Percentiles rank a stretch among this genome's conserved stretches.
phyloP scores from a whole-genome alignment of 73 alveolate genomes.

The Paraurostyla sp. region DNA sequence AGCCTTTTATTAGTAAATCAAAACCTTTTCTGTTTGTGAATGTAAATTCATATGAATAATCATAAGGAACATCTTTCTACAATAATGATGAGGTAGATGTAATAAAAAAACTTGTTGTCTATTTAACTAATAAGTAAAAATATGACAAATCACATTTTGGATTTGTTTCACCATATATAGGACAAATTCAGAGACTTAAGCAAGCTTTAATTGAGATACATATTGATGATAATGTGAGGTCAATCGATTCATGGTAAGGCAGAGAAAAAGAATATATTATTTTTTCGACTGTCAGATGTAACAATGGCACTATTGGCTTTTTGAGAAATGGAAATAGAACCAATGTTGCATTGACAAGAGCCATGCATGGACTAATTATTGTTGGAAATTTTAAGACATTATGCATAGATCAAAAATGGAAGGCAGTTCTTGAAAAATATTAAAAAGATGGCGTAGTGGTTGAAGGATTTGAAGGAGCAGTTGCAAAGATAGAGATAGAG shows the following conservation, averaged over 20 bases:
- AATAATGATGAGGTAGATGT: not conserved
- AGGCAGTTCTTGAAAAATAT: not conserved
- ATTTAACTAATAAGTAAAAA: not conserved
- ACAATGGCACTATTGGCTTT: slow-evolving; percentile 4
- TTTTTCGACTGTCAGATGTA: slow-evolving; percentile 4
- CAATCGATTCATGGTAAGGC: slow-evolving; percentile 34
- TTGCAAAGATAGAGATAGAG: too few relatives aligned
- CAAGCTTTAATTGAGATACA: not conserved
- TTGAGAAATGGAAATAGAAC: slow-evolving; percentile 66
- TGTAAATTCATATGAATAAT: not conserved
- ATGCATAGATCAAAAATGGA: not conserved
- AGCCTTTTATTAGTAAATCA: too few relatives aligned
- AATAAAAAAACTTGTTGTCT: not conserved
- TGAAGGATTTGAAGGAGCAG: too few relatives aligned
- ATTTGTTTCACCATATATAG: slow-evolving; percentile 25
- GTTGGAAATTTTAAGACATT: slow-evolving; percentile 68
- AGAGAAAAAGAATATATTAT: slow-evolving; percentile 21
- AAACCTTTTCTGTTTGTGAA: not conserved
- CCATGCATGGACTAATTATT: slow-evolving; percentile 80
- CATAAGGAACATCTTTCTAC: not conserved
- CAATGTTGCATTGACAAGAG: slow-evolving; percentile 85
- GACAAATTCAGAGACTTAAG: not conserved
- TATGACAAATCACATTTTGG: not conserved
- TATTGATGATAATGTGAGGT: not conserved
- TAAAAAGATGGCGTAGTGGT: too few relatives aligned